A percentile compares a stretch with the other conserved stretches of the same genome.
Evolutionary conservation across 2,329 filamentous ascomycete species (phyloP).

Genomic region (Arthrinium phaeospermum): DNA sequence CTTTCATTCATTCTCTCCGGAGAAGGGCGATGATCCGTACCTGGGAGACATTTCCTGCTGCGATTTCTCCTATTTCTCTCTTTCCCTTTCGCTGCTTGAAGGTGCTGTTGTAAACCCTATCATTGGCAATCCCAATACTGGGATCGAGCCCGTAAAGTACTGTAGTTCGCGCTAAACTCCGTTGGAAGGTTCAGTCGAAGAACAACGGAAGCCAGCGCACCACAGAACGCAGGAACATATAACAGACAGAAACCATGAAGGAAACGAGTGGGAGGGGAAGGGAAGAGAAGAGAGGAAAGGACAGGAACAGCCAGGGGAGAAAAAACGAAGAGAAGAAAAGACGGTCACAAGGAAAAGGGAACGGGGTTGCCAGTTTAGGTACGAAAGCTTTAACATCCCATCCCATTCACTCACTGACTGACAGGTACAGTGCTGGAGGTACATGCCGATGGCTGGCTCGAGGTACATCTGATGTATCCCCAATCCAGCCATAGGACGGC

Average conservation of each 20-base stretch:
- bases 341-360: constrained; percentile 36
- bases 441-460: constrained; percentile 18
- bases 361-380: constrained; percentile 39
- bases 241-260: constrained; percentile 18
- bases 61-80: neutral
- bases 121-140: neutral
- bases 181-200: constrained; percentile 20
- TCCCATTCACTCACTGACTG: constrained; percentile 18
- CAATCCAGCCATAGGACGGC: constrained; percentile 14
- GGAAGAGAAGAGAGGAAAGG: constrained; percentile 10
- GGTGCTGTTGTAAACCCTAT: neutral
- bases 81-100: neutral
- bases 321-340: constrained; percentile 29
- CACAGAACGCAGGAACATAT: constrained; percentile 18
- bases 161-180: constrained; percentile 23
- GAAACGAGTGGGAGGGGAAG: constrained; percentile 24
- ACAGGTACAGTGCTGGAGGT: constrained; percentile 19
- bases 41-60: neutral
- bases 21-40: neutral
- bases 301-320: constrained; percentile 18
- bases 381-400: constrained; percentile 28
- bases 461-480: constrained; percentile 19
- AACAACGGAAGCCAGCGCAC: constrained; percentile 17
- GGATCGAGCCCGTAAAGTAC: constrained; percentile 13
- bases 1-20: neutral